Conservation (phyloP, 257 asterid genomes). For the Knoxia roxburghii region DNA sequence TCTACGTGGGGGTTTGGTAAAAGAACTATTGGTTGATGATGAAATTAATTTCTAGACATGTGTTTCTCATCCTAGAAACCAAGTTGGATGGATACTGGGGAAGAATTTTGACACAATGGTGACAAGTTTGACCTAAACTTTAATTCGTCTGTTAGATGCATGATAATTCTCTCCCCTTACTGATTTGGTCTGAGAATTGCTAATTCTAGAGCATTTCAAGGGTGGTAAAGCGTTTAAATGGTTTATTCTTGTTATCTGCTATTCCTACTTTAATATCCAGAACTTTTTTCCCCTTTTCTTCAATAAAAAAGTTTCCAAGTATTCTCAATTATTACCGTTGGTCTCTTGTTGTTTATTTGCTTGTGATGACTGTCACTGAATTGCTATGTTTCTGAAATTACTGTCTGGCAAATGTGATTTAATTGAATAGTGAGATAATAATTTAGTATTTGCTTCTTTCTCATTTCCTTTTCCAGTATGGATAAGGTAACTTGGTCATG, state of each 20-base stretch:
- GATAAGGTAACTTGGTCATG: not conserved
- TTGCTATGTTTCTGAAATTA: not conserved
- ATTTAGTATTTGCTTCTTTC: not conserved
- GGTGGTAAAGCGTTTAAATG: not conserved
- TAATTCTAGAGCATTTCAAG: not conserved
- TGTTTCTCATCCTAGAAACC: not conserved
- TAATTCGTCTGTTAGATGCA: not conserved
- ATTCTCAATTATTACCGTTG: not conserved
- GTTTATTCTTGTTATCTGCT: not conserved
- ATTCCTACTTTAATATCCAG: not conserved
- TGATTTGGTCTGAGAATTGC: not conserved
- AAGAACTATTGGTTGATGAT: not conserved
- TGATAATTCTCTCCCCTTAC: not conserved
- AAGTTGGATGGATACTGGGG: not conserved
- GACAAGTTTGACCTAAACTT: not conserved
- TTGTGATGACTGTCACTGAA: not conserved
- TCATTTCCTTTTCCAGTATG: not conserved
- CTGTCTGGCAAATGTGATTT: not conserved
- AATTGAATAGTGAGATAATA: not conserved
- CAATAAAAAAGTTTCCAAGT: not conserved
- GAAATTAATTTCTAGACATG: not conserved
- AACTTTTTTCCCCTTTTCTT: not conserved
- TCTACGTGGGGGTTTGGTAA: not conserved
- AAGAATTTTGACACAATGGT: not conserved
- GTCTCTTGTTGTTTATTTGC: not conserved